A percentile compares a stretch with the other conserved stretches of the same genome.
These are phyloP conservation scores for Leccinum huronense DNA, from an alignment of 1,284 basidiomycete species.

Conservation along the genomic window DNA sequence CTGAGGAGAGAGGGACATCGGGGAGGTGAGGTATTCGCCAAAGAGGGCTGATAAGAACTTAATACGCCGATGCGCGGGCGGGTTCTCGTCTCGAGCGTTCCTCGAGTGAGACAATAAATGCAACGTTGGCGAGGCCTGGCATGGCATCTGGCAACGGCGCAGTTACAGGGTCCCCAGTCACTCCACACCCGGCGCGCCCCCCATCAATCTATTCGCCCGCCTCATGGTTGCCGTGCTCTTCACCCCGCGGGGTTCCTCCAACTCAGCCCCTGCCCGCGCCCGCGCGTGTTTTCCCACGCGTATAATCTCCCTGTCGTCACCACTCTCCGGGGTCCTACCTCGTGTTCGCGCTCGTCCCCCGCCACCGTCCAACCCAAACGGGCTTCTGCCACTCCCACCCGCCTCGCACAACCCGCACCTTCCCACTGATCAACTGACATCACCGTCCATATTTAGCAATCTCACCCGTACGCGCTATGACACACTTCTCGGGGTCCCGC, in stretches of 20 bases:
- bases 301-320: constrained; percentile 20
- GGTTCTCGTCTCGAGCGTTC: neutral
- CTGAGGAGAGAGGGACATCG: constrained; percentile 28
- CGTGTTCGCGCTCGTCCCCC: constrained; percentile 34
- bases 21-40: neutral
- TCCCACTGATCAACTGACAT: constrained; percentile 22
- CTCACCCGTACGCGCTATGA: constrained; percentile 12
- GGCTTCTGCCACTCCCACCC: constrained; percentile 4
- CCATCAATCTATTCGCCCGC: constrained; percentile 25
- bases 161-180: constrained; percentile 11
- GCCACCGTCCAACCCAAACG: constrained; percentile 20
- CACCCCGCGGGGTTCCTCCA: neutral
- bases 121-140: constrained; percentile 33
- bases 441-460: constrained; percentile 3
- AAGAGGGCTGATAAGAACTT: neutral
- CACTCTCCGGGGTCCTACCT: constrained; percentile 28
- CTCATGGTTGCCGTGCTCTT: constrained; percentile 22
- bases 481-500: constrained; percentile 10
- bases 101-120: constrained; percentile 11
- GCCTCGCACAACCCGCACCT: constrained; percentile 8
- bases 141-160: constrained; percentile 9
- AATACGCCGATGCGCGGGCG: neutral
- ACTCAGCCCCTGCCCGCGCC: neutral
- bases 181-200: constrained; percentile 17
- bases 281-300: constrained; percentile 24